A percentile compares a stretch with the other conserved stretches of the same genome.
phyloP scores from a whole-genome alignment of 192 early-diverging fungal genomes.

The Rhizophagus clarus region DNA sequence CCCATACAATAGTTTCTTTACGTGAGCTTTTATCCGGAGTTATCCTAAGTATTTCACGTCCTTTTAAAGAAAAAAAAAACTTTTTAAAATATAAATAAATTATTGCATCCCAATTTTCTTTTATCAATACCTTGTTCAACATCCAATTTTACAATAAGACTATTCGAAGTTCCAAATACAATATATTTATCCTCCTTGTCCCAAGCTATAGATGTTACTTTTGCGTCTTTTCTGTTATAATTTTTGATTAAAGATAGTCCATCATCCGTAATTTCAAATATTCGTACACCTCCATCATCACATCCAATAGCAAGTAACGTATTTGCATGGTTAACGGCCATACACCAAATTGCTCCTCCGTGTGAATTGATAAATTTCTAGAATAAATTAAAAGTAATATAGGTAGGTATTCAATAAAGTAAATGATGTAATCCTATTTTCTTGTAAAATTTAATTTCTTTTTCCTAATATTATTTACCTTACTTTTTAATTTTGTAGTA shows the following conservation, averaged over 20 bases:
- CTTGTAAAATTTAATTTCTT: background rate
- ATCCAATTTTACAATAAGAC: slow-evolving; percentile 74
- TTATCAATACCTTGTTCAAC: slow-evolving; percentile 37
- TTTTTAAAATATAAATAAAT: background rate
- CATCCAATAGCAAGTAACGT: slow-evolving; percentile 87
- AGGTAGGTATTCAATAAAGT: too few relatives aligned
- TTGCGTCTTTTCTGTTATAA: slow-evolving; percentile 49
- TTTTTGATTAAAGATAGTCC: slow-evolving; percentile 65
- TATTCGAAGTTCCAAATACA: slow-evolving; percentile 83
- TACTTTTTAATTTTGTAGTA: slow-evolving; percentile 62
- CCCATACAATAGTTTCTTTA: slow-evolving; percentile 90
- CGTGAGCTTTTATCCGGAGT: slow-evolving; percentile 71
- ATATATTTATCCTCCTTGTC: slow-evolving; percentile 68
- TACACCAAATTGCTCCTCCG: slow-evolving; percentile 95
- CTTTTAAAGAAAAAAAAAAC: slow-evolving; percentile 18
- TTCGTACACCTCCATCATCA: slow-evolving; percentile 87
- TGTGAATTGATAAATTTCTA: slow-evolving; percentile 71
- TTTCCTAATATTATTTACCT: slow-evolving; percentile 38
- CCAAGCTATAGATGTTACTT: slow-evolving; percentile 90
- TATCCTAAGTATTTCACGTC: slow-evolving; percentile 63
- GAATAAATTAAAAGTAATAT: background rate
- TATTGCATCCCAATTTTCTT: too few relatives aligned
- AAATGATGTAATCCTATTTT: too few relatives aligned
- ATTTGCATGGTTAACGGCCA: slow-evolving; percentile 75
- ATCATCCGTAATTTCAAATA: slow-evolving; percentile 83